These are phyloP conservation scores for Eucalyptus sideroxylon DNA, from an alignment of 345 rosid species.

Conservation along the genomic window DNA sequence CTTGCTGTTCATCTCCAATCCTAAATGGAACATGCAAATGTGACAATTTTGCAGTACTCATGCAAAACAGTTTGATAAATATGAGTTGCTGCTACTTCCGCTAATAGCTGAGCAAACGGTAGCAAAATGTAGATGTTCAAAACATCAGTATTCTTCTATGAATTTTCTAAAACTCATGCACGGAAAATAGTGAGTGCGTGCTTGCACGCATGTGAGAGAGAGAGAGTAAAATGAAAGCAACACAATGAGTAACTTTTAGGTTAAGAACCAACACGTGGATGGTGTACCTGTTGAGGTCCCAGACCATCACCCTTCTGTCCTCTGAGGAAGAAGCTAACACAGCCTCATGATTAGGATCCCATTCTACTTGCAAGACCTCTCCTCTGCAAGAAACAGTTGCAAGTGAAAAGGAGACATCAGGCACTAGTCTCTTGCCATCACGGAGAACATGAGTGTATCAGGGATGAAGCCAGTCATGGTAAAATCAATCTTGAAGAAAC, in stretches of 20 bases:
- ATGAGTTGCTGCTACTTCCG: neutral
- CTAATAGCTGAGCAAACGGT: neutral
- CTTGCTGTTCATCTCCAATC: slow-evolving; percentile 79
- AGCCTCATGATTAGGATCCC: slow-evolving; percentile 95
- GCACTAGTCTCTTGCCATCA: neutral
- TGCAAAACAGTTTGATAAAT: neutral
- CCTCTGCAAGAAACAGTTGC: slow-evolving; percentile 33
- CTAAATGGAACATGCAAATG: slow-evolving; percentile 9
- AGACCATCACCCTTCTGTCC: slow-evolving; percentile 84
- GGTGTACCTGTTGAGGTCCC: slow-evolving; percentile 87
- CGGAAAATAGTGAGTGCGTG: neutral
- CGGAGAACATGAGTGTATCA: neutral
- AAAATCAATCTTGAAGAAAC: neutral
- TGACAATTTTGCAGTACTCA: neutral
- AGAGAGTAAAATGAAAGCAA: neutral
- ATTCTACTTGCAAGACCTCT: slow-evolving; percentile 93
- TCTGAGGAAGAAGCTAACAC: slow-evolving; percentile 90
- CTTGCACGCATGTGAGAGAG: neutral
- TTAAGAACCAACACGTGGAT: neutral
- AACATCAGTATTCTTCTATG: neutral
- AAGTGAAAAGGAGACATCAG: neutral
- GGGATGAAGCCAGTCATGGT: neutral
- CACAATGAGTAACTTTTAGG: neutral
- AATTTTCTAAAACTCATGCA: neutral
- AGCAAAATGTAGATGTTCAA: neutral